A percentile compares a stretch with the other conserved stretches of the same genome.
phyloP scores from a whole-genome alignment of 768 basidiomycete species.

The Rhodotorula kratochvilovae region DNA sequence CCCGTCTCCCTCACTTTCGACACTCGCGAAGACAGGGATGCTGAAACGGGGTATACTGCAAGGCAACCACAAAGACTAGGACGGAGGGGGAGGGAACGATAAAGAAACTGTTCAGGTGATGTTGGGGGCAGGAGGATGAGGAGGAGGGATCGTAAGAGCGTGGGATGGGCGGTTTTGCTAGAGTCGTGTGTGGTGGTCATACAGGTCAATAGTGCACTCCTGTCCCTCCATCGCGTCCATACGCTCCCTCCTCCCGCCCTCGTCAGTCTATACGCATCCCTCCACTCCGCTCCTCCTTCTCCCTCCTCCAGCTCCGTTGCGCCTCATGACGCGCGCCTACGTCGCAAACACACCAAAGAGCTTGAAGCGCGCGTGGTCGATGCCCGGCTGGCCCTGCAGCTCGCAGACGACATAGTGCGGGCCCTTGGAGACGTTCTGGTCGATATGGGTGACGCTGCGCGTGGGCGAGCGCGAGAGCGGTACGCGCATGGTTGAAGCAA shows the following conservation, averaged over 20 bases:
- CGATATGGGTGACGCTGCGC: constrained; percentile 73
- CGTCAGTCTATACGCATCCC: too few relatives aligned
- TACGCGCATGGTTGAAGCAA: not conserved
- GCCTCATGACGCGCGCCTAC: constrained; percentile 43
- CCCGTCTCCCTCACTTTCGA: too few relatives aligned
- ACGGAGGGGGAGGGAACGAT: not conserved
- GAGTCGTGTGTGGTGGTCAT: too few relatives aligned
- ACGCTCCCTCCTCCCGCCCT: not conserved
- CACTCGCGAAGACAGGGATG: too few relatives aligned
- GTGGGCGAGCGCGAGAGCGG: not conserved
- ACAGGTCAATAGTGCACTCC: too few relatives aligned
- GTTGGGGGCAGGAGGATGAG: too few relatives aligned
- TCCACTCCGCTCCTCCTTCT: not conserved
- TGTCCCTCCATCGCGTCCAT: too few relatives aligned
- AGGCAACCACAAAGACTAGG: not conserved
- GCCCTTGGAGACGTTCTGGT: constrained; percentile 74
- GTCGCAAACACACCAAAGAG: constrained; percentile 85
- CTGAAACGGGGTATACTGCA: not conserved
- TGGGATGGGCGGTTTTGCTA: too few relatives aligned
- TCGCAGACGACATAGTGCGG: constrained; percentile 91
- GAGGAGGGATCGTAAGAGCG: not conserved
- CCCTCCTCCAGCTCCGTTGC: not conserved
- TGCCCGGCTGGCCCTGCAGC: constrained; percentile 79
- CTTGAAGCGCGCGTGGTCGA: constrained; percentile 74
- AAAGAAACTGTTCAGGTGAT: too few relatives aligned